These are phyloP conservation scores for Heteromeles arbutifolia DNA, from an alignment of 306 rosid genomes.

Conservation along the genomic window DNA sequence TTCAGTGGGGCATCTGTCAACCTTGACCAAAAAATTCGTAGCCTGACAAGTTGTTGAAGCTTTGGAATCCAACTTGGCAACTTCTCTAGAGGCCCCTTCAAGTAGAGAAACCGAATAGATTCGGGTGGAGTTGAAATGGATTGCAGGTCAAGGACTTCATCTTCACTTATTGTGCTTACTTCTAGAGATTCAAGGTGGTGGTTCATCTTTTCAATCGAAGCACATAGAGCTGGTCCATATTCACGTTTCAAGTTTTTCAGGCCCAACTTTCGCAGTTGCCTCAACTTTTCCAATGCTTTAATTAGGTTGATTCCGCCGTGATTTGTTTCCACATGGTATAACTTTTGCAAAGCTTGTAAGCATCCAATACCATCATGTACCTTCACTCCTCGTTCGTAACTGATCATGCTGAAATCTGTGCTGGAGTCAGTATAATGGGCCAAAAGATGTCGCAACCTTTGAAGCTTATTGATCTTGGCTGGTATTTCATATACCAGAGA, in stretches of 20 bases:
- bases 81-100: slow-evolving; percentile 1
- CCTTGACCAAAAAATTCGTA: background rate
- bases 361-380: background rate
- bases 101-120: background rate
- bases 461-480: slow-evolving; percentile 1
- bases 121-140: background rate
- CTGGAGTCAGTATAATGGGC: background rate
- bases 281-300: background rate
- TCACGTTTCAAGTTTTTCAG: background rate
- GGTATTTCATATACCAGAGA: slow-evolving; percentile 3
- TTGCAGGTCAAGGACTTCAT: slow-evolving; percentile 12
- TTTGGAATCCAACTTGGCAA: slow-evolving; percentile 13
- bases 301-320: background rate
- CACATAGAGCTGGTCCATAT: background rate
- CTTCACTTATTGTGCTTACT: background rate
- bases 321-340: background rate
- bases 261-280: background rate
- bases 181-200: slow-evolving; percentile 10
- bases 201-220: background rate
- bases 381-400: background rate
- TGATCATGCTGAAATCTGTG: background rate
- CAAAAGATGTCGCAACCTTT: slow-evolving; percentile 1
- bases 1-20: background rate
- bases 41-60: background rate
- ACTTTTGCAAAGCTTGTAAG: background rate